Percentiles rank a stretch among this genome's conserved stretches.
Evolutionary conservation across 768 basidiomycete species (phyloP).

Genomic region (Mycena vulgaris): DNA sequence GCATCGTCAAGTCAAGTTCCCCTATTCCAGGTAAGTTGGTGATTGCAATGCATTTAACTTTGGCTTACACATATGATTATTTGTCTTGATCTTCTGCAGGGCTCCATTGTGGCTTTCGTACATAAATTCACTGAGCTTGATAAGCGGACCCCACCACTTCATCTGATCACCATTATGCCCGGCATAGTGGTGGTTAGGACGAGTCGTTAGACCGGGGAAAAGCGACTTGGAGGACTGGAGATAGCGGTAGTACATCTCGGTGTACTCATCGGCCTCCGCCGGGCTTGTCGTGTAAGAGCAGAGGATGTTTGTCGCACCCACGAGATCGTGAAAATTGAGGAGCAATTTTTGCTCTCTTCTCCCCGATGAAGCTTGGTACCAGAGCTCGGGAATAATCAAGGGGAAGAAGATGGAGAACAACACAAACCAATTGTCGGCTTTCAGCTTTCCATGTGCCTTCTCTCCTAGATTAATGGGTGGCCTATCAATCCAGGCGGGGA

Average conservation of each 20-base stretch:
- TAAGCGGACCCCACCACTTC: conserved; percentile 35
- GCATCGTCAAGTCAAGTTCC: conserved; percentile 29
- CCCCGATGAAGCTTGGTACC: background rate
- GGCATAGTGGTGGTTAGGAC: conserved; percentile 8
- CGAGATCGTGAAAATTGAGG: conserved; percentile 7
- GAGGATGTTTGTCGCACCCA: conserved; percentile 12
- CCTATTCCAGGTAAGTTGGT: conserved; percentile 5
- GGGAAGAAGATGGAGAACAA: conserved; percentile 9
- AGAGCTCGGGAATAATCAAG: conserved; percentile 16
- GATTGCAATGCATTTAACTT: background rate
- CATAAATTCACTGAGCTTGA: conserved; percentile 24
- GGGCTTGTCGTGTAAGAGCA: background rate
- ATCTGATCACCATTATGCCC: conserved; percentile 22
- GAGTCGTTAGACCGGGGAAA: background rate
- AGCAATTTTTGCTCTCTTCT: background rate
- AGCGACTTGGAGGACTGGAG: background rate
- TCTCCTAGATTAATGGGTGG: conserved; percentile 33
- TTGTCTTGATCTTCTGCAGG: too few species aligned
- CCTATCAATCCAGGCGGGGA: conserved; percentile 30
- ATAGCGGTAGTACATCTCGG: background rate
- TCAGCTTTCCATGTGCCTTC: conserved; percentile 34
- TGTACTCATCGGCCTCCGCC: background rate
- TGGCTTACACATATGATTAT: background rate
- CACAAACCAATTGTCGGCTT: conserved; percentile 36
- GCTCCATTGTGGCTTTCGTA: conserved; percentile 29